Base-by-base conservation (phyloP, 1,284 basidiomycete genomes). In the Microbotryum lychnidis-dioicae region DNA sequence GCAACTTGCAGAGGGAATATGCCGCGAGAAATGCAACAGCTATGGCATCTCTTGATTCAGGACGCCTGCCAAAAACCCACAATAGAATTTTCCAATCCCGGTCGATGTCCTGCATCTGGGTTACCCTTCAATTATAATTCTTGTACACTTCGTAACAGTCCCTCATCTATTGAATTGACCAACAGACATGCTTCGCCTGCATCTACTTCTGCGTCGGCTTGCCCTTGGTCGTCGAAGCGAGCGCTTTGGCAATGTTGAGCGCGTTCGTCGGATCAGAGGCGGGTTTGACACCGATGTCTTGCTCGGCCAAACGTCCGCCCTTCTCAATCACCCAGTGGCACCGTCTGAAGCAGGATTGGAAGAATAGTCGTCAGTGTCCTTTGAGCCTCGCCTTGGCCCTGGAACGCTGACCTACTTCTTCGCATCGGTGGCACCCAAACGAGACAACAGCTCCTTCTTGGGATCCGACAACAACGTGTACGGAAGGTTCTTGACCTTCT, bases 321-420 rank as follows among this genome's bases (percentile, higher is more conserved):
- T 89, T 87, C 68, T 83, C 87, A 69, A 94, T 92, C 66, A 94
- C 82, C 75, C 93, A 93, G 75, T 93, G 90, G 65, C 87, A 90
- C 21, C 91, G 83, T 54, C 67, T 68, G 50, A 10, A 5, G 21
- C 10, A 21, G 6, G 21, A 42, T 8, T 9, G n/a, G 18, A 42
- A n/a, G 25, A n/a, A 12, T 2, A 31, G 8, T 8, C 6, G 23
- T 54, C 37, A 47, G 25, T 29, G 4, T 10, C 23, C 42, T 25
- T 29, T n/a, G 27, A 10, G 10, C 12, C 27, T 27, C 5, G 50
- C n/a, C 16, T 20, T 16, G 7, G 27, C 8, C 25, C 46, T 37
- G 6, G 5, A 12, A 25, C 27, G 50, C 20, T 8, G 21, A 71
- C 56, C 14, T n/a, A 58, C 62, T 74, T 88, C 51, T 85, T 87